Evolutionary conservation across 768 basidiomycete genomes (phyloP).

Genomic region (Boletus edulis): DNA sequence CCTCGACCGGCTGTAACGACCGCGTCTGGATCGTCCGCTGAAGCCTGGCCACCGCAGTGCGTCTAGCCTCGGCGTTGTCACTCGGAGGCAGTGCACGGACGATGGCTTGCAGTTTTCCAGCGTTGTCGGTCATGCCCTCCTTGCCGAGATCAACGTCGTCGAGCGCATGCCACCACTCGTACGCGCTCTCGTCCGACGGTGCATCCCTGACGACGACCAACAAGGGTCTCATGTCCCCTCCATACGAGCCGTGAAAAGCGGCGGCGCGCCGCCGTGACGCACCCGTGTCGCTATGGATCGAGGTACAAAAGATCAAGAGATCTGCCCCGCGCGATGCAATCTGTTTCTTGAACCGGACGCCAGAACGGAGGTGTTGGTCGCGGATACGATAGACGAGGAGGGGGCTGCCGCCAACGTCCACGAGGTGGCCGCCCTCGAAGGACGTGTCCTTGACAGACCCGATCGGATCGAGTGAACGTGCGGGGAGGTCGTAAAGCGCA

Average conservation of each 20-base stretch:
- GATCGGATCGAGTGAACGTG: neutral
- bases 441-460: slow-evolving; percentile 12
- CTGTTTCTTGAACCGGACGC: slow-evolving; percentile 25
- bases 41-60: slow-evolving; percentile 6
- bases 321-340: slow-evolving; percentile 21
- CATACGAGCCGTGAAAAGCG: slow-evolving; percentile 20
- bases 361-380: slow-evolving; percentile 22
- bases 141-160: slow-evolving; percentile 1
- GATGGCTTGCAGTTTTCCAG: slow-evolving; percentile 16
- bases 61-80: neutral
- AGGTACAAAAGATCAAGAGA: slow-evolving; percentile 25
- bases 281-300: neutral
- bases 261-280: slow-evolving; percentile 12
- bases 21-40: slow-evolving; percentile 20
- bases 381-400: slow-evolving; percentile 19
- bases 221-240: slow-evolving; percentile 26
- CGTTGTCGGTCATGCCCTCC: neutral
- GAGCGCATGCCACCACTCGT: slow-evolving; percentile 20
- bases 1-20: slow-evolving; percentile 22
- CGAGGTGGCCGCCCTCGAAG: slow-evolving; percentile 19
- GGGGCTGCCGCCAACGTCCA: slow-evolving; percentile 18
- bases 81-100: slow-evolving; percentile 21
- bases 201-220: slow-evolving; percentile 25
- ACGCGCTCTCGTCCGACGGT: slow-evolving; percentile 15
- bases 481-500: slow-evolving; percentile 24